phyloP scores from a whole-genome alignment of 345 rosid genomes.

The Carallia brachiata region DNA sequence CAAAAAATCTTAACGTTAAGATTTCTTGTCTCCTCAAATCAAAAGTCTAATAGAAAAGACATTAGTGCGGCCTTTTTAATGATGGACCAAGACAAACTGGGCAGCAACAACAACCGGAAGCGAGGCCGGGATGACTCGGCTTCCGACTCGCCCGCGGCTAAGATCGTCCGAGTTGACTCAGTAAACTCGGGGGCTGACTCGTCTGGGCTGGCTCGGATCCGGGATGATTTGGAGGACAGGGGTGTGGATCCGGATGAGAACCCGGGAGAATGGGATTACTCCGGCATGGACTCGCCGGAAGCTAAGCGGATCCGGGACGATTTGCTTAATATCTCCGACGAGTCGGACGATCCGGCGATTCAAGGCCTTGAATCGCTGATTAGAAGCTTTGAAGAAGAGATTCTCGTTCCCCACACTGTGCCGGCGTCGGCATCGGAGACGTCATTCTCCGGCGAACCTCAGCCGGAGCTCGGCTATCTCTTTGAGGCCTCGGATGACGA shows the following conservation, averaged over 20 bases:
- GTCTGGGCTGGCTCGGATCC: not conserved
- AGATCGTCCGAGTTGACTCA: constrained; percentile 29
- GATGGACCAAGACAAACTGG: constrained; percentile 13
- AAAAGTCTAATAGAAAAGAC: not conserved
- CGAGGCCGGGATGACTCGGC: constrained; percentile 25
- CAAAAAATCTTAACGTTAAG: no score
- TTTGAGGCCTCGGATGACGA: constrained; percentile 82
- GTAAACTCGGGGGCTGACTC: not conserved
- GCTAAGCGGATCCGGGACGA: constrained; percentile 61
- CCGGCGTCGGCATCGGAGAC: constrained; percentile 20
- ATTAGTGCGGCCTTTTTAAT: not conserved
- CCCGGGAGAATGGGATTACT: constrained; percentile 6
- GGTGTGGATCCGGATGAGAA: not conserved
- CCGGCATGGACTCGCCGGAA: constrained; percentile 38
- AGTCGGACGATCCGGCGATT: constrained; percentile 44
- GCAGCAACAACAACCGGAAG: constrained; percentile 17
- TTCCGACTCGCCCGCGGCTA: constrained; percentile 21
- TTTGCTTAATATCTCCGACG: constrained; percentile 54
- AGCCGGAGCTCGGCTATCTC: constrained; percentile 64
- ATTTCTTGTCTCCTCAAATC: not conserved
- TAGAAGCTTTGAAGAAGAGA: constrained; percentile 69
- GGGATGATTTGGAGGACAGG: not conserved
- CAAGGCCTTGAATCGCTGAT: constrained; percentile 71
- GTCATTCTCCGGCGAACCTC: constrained; percentile 28
- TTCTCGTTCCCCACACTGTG: constrained; percentile 15